Base-by-base conservation (phyloP, 2,329 filamentous ascomycete genomes). In the Arthrobotrys sinensis region DNA sequence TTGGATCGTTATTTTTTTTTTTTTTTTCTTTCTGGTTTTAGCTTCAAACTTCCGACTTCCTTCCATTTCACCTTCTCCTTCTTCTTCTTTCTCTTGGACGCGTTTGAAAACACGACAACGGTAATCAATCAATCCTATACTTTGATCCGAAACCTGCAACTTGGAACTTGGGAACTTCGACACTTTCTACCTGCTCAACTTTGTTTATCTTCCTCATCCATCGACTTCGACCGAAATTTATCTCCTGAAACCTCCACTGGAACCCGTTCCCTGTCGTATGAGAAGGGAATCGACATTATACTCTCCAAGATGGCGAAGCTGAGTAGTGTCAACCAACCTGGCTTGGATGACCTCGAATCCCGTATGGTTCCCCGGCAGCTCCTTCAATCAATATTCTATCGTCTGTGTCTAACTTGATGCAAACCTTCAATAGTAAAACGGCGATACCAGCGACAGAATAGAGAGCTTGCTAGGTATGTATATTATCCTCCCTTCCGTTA, bases 401-500 rank as follows among this genome's bases (percentile, higher is more conserved):
- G 3, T 28, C 10, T 24, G 5, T 19, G 28, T 38, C 46, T 60
- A 21, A 34, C 34, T 21, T 28, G n/a, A 34, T 16, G 55, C 52
- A 10, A 16, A 21, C 45, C 10, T 8, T 28, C n/a, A 19, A 69
- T 81, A 94, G 92, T 95, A 76, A 92, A 93, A 83, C 89, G 91
- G 82, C 91, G 91, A 83, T 93, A 94, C 83, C 86, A 94, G 82
- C 89, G 93, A 68, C 93, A 96, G 83, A 96, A 96, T 83, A 89
- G 92, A 84, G 93, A 96, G n/a, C 75, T 76, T 36, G 67, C 72
- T 19, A 72, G 64, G 66, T 76, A 77, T 7, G 46, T 63, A n/a
- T 10, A 12, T 21, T 10, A 34, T 38, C 28, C 53, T 32, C 24
- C 34, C 46, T 52, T 34, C 48, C 5, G 4, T 19, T 21, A 21